Base-by-base conservation (phyloP, 352 stramenopile genomes). In the Peronosclerospora sorghi region DNA sequence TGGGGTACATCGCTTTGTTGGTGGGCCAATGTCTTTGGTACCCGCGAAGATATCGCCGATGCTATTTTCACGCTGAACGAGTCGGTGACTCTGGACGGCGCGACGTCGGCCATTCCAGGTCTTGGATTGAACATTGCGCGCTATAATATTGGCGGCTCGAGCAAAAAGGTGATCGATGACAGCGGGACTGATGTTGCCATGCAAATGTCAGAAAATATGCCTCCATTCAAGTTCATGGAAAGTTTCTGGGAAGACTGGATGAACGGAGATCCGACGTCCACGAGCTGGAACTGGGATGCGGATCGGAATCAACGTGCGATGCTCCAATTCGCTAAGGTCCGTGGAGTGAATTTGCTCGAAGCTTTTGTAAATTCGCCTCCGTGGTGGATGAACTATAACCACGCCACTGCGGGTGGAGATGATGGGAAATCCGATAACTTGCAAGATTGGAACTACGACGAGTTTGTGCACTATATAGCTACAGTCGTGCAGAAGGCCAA, bases 361-460 rank as follows among this genome's bases (percentile, higher is more conserved):
- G 65, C 65, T 0, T 80, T 79, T 35, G 74, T 67, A 4, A 80
- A 83, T 42, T 65, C 70, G 32, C 67, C 67, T 4, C 70, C 70
- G 9, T 83, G 70, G 70, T 83, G 70, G 70, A 83, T 80, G 70
- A 74, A 51, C 23, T 60, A 54, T 44, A 80, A 80, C 46, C 51
- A 68, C 36, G 62, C 67, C 0, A 68, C 68, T 9, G 67, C 70
- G 9, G 70, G 70, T 27, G 67, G 56, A 28, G 44, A 52, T 13
- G 57, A 48, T 5, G 55, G 67, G 17, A 56, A 42, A 5, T 59
- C 59, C 17, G 65, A 76, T 43, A 83, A 83, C 32, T 43, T 80
- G 8, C 59, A 74, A 30, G 45, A 41, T 21, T 73, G 62, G 65
- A 75, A 73, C 46, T 45, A 70, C n/a, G 50, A 62, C 1, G 27